Evolutionary conservation across 768 basidiomycete genomes (phyloP), one percentile per base, ranked within the genome.

Genomic region (Tulasnella sp.): DNA sequence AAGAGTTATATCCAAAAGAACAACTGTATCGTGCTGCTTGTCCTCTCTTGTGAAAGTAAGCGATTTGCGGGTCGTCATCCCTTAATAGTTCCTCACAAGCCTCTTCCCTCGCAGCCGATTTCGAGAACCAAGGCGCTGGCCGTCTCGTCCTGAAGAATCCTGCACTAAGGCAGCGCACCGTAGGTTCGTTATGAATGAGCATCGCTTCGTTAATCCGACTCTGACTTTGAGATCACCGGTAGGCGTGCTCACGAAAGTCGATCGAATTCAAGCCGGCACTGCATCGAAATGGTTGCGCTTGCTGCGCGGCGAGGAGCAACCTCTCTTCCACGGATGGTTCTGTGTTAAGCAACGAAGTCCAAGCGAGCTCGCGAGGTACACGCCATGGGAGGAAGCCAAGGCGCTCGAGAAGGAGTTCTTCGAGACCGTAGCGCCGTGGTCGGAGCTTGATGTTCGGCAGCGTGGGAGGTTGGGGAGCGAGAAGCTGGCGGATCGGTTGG

Each of bases 91-190:
- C 41, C 2, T 22, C 59, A 22, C 59, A 8, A 62, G 14, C n/a
- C 62, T n/a, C 37, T 6, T 62, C 22, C 3, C 11, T 12, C 22
- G 26, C 52, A 92, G 91, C 90, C 67, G 90, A 93, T 75, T 90
- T 90, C 22, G 89, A 92, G 75, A 93, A 90, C 52, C 90, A 92
- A 77, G 89, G 88, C 0, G 90, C 90, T 0, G 87, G 89, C 73
- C 80, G 84, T n/a, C 80, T 92, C 0, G 86, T 89, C 0, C 88
- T 87, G 75, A 66, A 80, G 16, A 79, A 84, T 64, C 90, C 92
- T 74, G 86, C 87, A 0, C 79, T 85, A 0, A 91, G 90, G 0
- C 83, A 82, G 66, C 83, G 90, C 3, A 92, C 90, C 0, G 88
- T 92, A 11, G 90, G 91, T 90, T 72, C 16, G 83, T 76, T 3